phyloP scores from a whole-genome alignment of 805 yeast species.

The Monosporozyma siamensis region DNA sequence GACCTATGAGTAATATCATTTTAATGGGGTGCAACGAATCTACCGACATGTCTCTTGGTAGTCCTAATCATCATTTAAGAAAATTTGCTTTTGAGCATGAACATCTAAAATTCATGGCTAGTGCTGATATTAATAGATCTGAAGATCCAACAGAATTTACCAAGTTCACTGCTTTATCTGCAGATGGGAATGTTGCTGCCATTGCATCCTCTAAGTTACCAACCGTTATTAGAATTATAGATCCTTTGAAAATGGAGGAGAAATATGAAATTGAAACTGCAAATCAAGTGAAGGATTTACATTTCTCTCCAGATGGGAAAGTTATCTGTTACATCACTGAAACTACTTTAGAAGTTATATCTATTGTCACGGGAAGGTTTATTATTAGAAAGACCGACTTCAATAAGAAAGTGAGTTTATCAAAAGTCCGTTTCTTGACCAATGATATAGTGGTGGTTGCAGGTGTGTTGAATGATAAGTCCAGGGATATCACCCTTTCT shows the following conservation, averaged over 20 bases:
- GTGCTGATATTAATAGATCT: conserved; percentile 47
- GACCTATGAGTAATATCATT: conserved; percentile 34
- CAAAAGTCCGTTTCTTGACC: conserved; percentile 31
- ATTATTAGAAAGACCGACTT: conserved; percentile 31
- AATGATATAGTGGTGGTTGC: conserved; percentile 35
- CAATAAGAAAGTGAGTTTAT: conserved; percentile 22
- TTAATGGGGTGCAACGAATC: conserved; percentile 72
- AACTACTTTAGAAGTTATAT: conserved; percentile 37
- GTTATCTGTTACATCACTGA: conserved; percentile 55
- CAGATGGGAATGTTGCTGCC: conserved; percentile 55
- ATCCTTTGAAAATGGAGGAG: conserved; percentile 45
- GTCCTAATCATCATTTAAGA: conserved; percentile 59
- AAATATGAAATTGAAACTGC: conserved; percentile 46
- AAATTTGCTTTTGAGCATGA: conserved; percentile 53
- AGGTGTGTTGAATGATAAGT: conserved; percentile 9
- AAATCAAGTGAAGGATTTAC: conserved; percentile 53
- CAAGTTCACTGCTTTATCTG: conserved; percentile 49
- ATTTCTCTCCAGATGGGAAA: conserved; percentile 59
- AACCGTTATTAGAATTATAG: conserved; percentile 52
- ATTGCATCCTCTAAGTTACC: conserved; percentile 62
- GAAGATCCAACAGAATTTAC: conserved; percentile 44
- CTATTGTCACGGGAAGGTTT: conserved; percentile 35
- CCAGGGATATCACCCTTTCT: background rate
- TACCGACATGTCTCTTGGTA: conserved; percentile 46
- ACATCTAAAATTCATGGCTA: conserved; percentile 49